Base-by-base conservation (phyloP, 2,329 filamentous ascomycete species). In the Cladosporium sp. region DNA sequence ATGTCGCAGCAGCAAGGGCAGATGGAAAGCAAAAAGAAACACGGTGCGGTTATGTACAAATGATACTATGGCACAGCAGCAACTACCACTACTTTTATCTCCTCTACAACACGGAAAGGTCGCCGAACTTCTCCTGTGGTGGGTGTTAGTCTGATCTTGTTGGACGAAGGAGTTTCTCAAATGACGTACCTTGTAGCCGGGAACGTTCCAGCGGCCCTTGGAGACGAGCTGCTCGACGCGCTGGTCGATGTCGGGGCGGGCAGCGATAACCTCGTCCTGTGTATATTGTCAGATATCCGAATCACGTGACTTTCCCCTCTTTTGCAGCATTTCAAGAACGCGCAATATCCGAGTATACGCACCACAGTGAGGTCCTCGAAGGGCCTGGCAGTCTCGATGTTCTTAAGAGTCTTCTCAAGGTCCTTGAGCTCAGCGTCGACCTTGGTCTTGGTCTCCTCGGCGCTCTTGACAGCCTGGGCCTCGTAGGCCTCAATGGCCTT, bases 401-500 rank as follows among this genome's bases (percentile, higher is more conserved):
- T 98, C 86, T 91, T 90, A 78, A 99, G 84, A 56, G 95, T 98
- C 84, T 93, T 93, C 81, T 94, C 88, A 78, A 99, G 86, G 81
- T 96, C 94, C 86, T 90, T 88, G 80, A 99, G 86, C 85, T 99
- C 95, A 70, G 92, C 86, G 83, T 97, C 94, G 74, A 99, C 94
- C 84, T 93, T 93, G 78, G 89, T 86, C 90, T 97, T 98, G 78
- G 95, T 98, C 79, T 92, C 91, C 88, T 97, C 89, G 70, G 95
- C 95, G 82, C 94, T 97, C 90, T 96, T 92, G 75, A 99, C 82
- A 72, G 95, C 95, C 87, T 98, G 93, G 66, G 91, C 89, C 88
- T 99, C 94, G 79, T 99, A 99, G 65, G 92, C 91, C 79, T 98
- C 93, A 79, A 99, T 98, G 76, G 93, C 92, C 89, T 97, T 98